phyloP scores from a whole-genome alignment of 331 rosid genomes.

The Phaseolus coccineus region DNA sequence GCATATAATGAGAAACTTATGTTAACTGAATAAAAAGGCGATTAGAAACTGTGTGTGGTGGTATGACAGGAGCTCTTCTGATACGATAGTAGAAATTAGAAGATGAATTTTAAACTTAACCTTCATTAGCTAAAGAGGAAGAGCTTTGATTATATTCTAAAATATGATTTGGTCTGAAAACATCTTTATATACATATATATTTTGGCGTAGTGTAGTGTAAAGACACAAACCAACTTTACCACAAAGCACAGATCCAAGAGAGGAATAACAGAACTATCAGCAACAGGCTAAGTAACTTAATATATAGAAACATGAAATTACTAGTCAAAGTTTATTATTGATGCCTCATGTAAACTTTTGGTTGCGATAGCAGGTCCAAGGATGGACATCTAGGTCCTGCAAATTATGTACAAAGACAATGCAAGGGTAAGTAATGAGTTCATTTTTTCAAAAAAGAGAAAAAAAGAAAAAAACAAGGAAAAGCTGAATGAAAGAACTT shows the following conservation, averaged over 20 bases:
- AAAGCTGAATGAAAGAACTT: not conserved
- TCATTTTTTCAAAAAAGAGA: not conserved
- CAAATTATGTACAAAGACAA: not conserved
- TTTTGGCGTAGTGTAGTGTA: not conserved
- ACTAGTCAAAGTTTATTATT: too few species aligned
- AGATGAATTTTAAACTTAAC: too few species aligned
- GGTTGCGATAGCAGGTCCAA: not conserved
- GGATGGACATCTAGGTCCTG: not conserved
- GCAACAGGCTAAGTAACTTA: too few species aligned
- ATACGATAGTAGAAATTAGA: too few species aligned
- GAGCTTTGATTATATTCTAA: not conserved
- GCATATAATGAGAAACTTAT: not conserved
- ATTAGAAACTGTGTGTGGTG: too few species aligned
- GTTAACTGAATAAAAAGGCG: not conserved
- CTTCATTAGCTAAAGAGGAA: not conserved
- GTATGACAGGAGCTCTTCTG: too few species aligned
- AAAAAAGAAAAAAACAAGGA: not conserved
- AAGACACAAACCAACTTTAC: not conserved
- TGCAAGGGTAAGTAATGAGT: not conserved
- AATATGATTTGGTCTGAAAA: conserved; percentile 2
- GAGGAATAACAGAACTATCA: not conserved
- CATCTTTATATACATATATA: not conserved
- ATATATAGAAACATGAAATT: too few species aligned
- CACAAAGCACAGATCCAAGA: not conserved
- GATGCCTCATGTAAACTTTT: not conserved